Percentiles rank a stretch among this genome's conserved stretches.
Conservation (phyloP, 2,329 filamentous ascomycete species). For the Macrophomina pseudophaseolina region DNA sequence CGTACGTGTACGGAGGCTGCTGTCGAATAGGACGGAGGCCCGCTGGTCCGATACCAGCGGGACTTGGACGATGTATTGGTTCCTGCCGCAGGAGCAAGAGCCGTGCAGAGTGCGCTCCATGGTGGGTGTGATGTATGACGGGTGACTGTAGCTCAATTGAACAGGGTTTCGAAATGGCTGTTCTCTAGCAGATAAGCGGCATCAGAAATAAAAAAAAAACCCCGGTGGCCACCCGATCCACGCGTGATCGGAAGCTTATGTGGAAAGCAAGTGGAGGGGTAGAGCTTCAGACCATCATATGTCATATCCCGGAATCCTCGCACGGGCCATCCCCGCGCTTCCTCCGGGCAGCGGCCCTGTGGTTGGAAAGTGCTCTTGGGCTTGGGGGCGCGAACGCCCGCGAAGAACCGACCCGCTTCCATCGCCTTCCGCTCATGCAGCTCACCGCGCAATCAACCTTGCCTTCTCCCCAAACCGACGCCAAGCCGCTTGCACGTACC, state of each 20-base stretch:
- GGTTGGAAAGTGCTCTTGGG: background rate
- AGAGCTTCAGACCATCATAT: constrained; percentile 7
- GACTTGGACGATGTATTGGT: constrained; percentile 76
- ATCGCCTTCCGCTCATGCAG: constrained; percentile 20
- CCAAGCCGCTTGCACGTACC: background rate
- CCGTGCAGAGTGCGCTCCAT: constrained; percentile 66
- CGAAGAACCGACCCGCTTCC: constrained; percentile 2
- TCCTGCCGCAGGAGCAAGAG: constrained; percentile 84
- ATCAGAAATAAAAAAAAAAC: background rate
- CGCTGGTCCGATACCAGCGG: constrained; percentile 63
- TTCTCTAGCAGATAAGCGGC: background rate
- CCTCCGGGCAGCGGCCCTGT: background rate
- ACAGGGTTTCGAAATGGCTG: too few species aligned
- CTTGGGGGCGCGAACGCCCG: background rate
- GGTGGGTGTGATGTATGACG: background rate
- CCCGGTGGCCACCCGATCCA: background rate
- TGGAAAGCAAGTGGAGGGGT: background rate
- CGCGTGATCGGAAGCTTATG: background rate
- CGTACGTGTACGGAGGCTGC: constrained; percentile 73
- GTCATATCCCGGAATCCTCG: background rate
- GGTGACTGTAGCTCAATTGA: constrained; percentile 5
- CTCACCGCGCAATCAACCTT: constrained; percentile 4
- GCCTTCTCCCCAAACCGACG: background rate
- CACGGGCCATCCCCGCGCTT: constrained; percentile 1
- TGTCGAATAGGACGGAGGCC: constrained; percentile 77